Percentiles rank a stretch among this genome's conserved stretches.
Conservation (phyloP, 306 rosid species). For the Vigna unguiculata region DNA sequence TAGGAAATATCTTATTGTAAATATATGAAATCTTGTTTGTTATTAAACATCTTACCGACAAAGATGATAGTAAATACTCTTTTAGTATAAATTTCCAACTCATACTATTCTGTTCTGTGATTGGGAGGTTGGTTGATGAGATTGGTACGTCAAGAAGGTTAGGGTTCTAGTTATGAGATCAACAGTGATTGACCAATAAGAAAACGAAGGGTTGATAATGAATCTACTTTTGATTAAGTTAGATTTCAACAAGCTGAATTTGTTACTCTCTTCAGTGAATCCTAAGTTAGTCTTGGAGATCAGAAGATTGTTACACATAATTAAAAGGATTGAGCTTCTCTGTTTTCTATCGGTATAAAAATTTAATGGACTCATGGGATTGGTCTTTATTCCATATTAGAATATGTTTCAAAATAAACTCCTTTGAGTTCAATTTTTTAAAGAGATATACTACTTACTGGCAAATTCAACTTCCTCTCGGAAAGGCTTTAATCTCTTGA, state of each 20-base stretch:
- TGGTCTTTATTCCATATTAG: neutral
- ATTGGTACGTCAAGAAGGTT: neutral
- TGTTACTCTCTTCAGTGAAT: too few relatives aligned
- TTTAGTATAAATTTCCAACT: slow-evolving; percentile 11
- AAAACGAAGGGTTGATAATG: neutral
- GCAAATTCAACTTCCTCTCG: too few relatives aligned
- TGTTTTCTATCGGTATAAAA: neutral
- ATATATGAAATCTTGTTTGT: neutral
- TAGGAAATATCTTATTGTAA: neutral
- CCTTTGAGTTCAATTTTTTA: too few relatives aligned
- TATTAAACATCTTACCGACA: neutral
- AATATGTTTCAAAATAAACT: neutral
- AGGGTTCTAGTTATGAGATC: neutral
- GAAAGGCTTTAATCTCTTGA: too few relatives aligned
- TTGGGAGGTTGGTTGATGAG: neutral
- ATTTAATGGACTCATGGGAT: neutral
- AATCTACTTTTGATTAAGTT: neutral
- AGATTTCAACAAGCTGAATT: neutral
- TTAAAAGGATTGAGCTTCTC: neutral
- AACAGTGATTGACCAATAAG: neutral
- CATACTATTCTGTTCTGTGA: neutral
- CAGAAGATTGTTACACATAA: neutral
- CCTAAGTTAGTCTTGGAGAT: too few relatives aligned
- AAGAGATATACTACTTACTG: too few relatives aligned
- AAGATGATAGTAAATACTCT: slow-evolving; percentile 21